A percentile compares a stretch with the other conserved stretches of the same genome.
phyloP scores from a whole-genome alignment of 2,329 filamentous ascomycete genomes.

The Fusarium nematophilum region DNA sequence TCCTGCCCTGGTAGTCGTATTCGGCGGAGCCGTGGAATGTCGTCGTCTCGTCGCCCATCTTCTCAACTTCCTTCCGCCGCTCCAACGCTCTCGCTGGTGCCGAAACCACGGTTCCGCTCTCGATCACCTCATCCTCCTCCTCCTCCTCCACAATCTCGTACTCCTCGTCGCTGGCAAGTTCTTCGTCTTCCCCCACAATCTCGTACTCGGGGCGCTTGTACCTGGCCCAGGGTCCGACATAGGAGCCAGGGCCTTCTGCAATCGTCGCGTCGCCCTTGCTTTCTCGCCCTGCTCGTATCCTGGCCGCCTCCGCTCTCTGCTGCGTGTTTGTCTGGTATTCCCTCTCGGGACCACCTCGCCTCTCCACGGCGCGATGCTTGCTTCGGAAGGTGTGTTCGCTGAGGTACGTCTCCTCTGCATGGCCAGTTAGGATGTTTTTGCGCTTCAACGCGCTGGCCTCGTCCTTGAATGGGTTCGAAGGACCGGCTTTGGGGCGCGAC shows the following conservation, averaged over 20 bases:
- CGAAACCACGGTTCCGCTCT: slow-evolving; percentile 70
- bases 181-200: slow-evolving; percentile 77
- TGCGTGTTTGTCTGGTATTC: slow-evolving; percentile 66
- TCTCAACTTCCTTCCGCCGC: slow-evolving; percentile 68
- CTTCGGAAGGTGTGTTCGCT: slow-evolving; percentile 91
- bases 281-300: slow-evolving; percentile 80
- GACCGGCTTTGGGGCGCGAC: slow-evolving; percentile 72
- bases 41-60: slow-evolving; percentile 79
- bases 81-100: slow-evolving; percentile 66
- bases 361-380: slow-evolving; percentile 86
- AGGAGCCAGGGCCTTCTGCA: slow-evolving; percentile 87
- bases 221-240: slow-evolving; percentile 94
- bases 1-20: slow-evolving; percentile 93
- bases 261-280: slow-evolving; percentile 85
- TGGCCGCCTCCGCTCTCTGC: slow-evolving; percentile 77
- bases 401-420: slow-evolving; percentile 87
- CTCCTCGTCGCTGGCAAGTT: slow-evolving; percentile 82
- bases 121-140: slow-evolving; percentile 67
- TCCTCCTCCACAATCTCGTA: slow-evolving; percentile 81
- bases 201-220: slow-evolving; percentile 81
- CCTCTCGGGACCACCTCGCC: slow-evolving; percentile 67
- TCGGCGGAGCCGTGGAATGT: slow-evolving; percentile 86
- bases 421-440: slow-evolving; percentile 86
- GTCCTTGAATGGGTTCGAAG: slow-evolving; percentile 80
- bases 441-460: slow-evolving; percentile 72